phyloP scores from a whole-genome alignment of 2,329 filamentous ascomycete genomes.

The Mycosphaerella arachidis region DNA sequence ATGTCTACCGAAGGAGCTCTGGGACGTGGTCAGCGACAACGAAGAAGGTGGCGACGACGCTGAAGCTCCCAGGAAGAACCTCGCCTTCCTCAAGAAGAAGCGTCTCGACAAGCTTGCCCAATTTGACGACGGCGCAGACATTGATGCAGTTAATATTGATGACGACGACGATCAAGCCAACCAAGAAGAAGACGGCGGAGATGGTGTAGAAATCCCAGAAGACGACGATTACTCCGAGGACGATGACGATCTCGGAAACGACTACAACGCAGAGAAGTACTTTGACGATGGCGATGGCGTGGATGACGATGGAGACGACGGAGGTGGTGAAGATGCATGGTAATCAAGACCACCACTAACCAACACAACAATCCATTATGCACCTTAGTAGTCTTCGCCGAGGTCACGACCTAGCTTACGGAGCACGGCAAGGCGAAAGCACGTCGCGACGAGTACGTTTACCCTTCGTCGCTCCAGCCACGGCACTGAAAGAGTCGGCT shows the following conservation, averaged over 20 bases:
- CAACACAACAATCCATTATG: background rate
- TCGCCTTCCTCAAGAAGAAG: constrained; percentile 22
- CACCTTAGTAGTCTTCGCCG: background rate
- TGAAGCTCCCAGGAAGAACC: constrained; percentile 13
- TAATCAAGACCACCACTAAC: constrained; percentile 7
- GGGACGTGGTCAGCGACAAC: constrained; percentile 37
- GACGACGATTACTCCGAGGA: constrained; percentile 54
- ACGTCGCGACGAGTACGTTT: background rate
- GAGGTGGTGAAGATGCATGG: constrained; percentile 23
- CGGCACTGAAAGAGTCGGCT: background rate
- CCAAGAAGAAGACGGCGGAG: constrained; percentile 54
- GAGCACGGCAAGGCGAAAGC: background rate
- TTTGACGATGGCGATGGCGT: constrained; percentile 46
- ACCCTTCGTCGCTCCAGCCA: background rate
- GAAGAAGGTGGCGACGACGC: constrained; percentile 12
- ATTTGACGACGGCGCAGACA: constrained; percentile 21
- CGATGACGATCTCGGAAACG: constrained; percentile 52
- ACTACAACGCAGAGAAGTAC: constrained; percentile 51
- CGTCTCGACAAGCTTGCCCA: constrained; percentile 22
- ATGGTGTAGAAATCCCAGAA: constrained; percentile 14
- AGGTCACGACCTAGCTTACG: background rate
- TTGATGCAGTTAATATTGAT: constrained; percentile 5
- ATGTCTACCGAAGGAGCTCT: constrained; percentile 45
- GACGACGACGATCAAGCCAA: constrained; percentile 51
- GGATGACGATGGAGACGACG: constrained; percentile 29